Conservation (phyloP, 2,329 filamentous ascomycete genomes). For the Penicillium palitans region DNA sequence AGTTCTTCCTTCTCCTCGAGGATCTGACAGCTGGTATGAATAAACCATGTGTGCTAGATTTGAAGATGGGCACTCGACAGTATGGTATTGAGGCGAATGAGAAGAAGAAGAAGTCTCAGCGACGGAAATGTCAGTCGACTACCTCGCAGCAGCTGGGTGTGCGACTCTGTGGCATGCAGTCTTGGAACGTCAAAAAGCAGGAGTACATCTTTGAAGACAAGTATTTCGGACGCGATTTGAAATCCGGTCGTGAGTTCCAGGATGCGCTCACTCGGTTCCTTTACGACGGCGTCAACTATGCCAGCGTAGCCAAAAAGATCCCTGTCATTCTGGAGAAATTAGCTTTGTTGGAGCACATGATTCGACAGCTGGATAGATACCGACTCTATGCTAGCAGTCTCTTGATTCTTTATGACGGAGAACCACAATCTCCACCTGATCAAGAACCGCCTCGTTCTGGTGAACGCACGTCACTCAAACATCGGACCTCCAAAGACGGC, state of each 20-base stretch:
- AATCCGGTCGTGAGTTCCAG: constrained; percentile 85
- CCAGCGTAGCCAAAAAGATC: constrained; percentile 81
- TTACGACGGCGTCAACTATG: constrained; percentile 80
- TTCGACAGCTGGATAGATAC: constrained; percentile 76
- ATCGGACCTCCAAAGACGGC: constrained; percentile 37
- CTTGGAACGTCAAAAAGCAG: constrained; percentile 83
- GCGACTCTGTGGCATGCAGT: constrained; percentile 90
- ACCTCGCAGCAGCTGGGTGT: constrained; percentile 91
- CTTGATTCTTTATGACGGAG: constrained; percentile 95
- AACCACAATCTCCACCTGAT: constrained; percentile 33
- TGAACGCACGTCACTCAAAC: constrained; percentile 37
- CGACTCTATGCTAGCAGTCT: constrained; percentile 94
- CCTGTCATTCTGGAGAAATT: constrained; percentile 84
- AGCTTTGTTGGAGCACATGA: constrained; percentile 77
- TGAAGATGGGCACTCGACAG: constrained; percentile 98
- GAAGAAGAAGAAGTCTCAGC: constrained; percentile 91
- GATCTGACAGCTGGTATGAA: constrained; percentile 97
- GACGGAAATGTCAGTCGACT: constrained; percentile 86
- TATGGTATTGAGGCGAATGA: constrained; percentile 89
- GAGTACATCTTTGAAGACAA: constrained; percentile 97
- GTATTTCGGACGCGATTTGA: constrained; percentile 87
- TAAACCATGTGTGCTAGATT: constrained; percentile 90
- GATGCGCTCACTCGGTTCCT: constrained; percentile 84
- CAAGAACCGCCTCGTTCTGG: constrained; percentile 24
- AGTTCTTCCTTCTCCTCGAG: constrained; percentile 90